Percentiles rank a stretch among this genome's conserved stretches.
These are phyloP conservation scores for Termitomyces sp. DNA, from an alignment of 768 basidiomycete species.

Conservation along the genomic window DNA sequence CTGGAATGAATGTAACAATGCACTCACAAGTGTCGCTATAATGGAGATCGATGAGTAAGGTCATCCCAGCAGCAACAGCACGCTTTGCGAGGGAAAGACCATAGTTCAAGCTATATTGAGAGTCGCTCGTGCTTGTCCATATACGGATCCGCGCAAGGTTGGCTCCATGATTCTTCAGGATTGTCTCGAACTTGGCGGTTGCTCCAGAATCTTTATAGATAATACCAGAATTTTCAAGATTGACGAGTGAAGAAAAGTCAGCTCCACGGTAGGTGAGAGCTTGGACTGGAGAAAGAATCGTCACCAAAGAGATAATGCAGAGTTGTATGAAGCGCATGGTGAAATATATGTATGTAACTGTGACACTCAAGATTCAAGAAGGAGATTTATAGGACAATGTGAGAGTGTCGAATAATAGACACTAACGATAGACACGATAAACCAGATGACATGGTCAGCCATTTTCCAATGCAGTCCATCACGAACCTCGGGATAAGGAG, in stretches of 20 bases:
- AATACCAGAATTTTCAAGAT: constrained; percentile 47
- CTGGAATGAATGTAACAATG: no score
- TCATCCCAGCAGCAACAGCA: constrained; percentile 53
- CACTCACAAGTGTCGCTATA: constrained; percentile 60
- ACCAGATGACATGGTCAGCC: constrained; percentile 2
- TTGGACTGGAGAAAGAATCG: constrained; percentile 20
- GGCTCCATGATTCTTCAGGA: constrained; percentile 48
- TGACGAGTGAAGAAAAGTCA: constrained; percentile 52
- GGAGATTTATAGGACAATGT: constrained; percentile 1
- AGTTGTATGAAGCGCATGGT: constrained; percentile 22
- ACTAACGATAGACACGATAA: background rate
- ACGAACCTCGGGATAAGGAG: background rate
- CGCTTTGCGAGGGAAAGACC: constrained; percentile 53
- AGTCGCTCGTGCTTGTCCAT: constrained; percentile 56
- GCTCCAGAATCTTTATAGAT: constrained; percentile 39
- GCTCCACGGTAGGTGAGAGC: constrained; percentile 50
- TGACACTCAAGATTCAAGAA: background rate
- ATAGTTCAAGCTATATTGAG: constrained; percentile 47
- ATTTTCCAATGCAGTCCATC: constrained; percentile 1
- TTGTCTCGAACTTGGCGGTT: constrained; percentile 43
- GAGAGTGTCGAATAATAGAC: background rate
- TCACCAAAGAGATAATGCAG: constrained; percentile 14
- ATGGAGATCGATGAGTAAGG: constrained; percentile 53
- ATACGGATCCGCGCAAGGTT: constrained; percentile 59
- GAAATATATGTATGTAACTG: background rate